Percentiles rank a stretch among this genome's conserved stretches.
Evolutionary conservation across 345 rosid species (phyloP).

Genomic region (Populus euphratica): DNA sequence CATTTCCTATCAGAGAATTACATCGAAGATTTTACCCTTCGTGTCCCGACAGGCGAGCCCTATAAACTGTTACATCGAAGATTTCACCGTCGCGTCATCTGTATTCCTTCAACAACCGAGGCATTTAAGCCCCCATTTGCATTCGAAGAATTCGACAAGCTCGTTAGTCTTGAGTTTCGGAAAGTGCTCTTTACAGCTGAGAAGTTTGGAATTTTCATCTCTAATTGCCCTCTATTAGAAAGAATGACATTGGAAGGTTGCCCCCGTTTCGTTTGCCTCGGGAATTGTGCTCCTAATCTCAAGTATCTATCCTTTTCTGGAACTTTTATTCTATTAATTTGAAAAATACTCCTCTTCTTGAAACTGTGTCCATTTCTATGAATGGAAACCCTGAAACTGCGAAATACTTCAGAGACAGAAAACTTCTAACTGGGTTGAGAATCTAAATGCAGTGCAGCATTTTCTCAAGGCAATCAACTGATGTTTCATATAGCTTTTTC

Average conservation of each 20-base stretch:
- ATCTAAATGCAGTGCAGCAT: neutral
- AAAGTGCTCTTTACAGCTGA: neutral
- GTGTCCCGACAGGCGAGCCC: neutral
- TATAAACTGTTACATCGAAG: neutral
- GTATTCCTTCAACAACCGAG: constrained; percentile 6
- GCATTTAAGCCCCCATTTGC: neutral
- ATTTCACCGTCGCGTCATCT: neutral
- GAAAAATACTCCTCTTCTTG: constrained; percentile 6
- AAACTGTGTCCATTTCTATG: neutral
- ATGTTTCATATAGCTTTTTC: neutral
- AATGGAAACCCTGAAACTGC: constrained; percentile 4
- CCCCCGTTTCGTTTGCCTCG: neutral
- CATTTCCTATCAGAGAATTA: neutral
- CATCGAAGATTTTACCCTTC: neutral
- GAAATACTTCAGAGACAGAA: neutral
- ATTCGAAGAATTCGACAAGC: constrained; percentile 2
- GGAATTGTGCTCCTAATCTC: constrained; percentile 8
- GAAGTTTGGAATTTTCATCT: constrained; percentile 7
- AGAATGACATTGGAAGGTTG: neutral
- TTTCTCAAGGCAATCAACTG: neutral
- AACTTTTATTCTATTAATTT: constrained; percentile 7
- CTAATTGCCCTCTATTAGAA: constrained; percentile 6
- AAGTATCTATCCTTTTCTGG: neutral
- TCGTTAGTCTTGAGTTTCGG: neutral
- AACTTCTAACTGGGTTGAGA: constrained; percentile 2